Conservation (phyloP, 495 filamentous ascomycete species). For the Cryomyces minteri region DNA sequence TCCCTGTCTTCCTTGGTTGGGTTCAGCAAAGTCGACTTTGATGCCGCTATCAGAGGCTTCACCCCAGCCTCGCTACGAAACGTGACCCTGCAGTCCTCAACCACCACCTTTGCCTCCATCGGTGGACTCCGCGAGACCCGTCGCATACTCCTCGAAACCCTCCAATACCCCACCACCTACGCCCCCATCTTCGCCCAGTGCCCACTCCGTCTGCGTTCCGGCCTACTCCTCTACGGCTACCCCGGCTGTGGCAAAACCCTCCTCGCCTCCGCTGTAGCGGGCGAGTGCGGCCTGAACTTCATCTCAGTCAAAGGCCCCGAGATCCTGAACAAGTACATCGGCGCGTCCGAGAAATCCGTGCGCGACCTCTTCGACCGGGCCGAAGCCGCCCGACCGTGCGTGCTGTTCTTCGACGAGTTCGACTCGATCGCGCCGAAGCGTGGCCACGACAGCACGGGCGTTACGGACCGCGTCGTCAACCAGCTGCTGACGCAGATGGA, state of each 20-base stretch:
- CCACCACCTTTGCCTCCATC: conserved; percentile 75
- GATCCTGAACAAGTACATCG: conserved; percentile 97
- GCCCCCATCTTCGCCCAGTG: conserved; percentile 95
- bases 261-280: conserved; percentile 80
- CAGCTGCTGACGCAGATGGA: conserved; percentile 98
- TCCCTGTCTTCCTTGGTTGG: conserved; percentile 18
- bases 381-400: conserved; percentile 71
- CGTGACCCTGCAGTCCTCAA: conserved; percentile 78
- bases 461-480: conserved; percentile 96
- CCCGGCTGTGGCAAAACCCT: conserved; percentile 95
- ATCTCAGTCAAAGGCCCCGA: conserved; percentile 96
- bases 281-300: conserved; percentile 93
- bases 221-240: conserved; percentile 81
- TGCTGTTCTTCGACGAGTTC: conserved; percentile 97
- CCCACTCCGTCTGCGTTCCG: conserved; percentile 79
- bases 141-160: conserved; percentile 72
- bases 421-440: conserved; percentile 94
- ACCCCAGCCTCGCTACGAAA: conserved; percentile 87
- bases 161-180: conserved; percentile 95
- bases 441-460: conserved; percentile 89
- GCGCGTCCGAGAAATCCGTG: conserved; percentile 85
- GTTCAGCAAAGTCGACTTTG: conserved; percentile 50
- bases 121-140: conserved; percentile 76
- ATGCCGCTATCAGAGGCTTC: conserved; percentile 70
- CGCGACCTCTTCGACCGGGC: conserved; percentile 89